phyloP scores from a whole-genome alignment of 192 early-diverging fungal species.

The Lunasporangiospora selenospora region DNA sequence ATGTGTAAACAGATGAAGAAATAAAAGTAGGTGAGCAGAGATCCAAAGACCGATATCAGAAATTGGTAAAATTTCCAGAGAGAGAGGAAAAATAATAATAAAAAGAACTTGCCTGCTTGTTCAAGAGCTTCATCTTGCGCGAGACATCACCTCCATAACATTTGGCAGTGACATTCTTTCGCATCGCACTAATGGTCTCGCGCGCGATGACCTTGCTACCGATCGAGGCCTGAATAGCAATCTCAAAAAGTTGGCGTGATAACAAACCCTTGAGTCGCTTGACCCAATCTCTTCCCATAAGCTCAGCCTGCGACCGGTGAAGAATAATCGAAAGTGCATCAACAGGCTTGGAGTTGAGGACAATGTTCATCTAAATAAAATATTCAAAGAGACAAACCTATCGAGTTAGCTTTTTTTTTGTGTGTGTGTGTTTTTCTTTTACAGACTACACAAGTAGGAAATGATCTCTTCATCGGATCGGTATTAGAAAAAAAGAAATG shows the following conservation, averaged over 20 bases:
- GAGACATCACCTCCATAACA: constrained; percentile 97
- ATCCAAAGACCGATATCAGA: not conserved
- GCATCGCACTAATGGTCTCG: constrained; percentile 83
- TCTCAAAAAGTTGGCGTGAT: constrained; percentile 91
- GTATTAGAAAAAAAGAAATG: too few species aligned
- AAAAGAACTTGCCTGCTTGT: constrained; percentile 66
- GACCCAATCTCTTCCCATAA: constrained; percentile 83
- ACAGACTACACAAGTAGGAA: too few species aligned
- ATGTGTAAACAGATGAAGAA: not conserved
- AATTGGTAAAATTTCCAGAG: not conserved
- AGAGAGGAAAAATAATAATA: not conserved
- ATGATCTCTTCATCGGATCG: too few species aligned
- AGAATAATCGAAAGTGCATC: constrained; percentile 92
- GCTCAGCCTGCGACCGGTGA: constrained; percentile 73
- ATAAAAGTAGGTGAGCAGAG: not conserved
- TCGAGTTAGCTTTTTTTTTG: too few species aligned
- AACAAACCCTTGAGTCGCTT: constrained; percentile 85
- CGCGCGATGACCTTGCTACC: constrained; percentile 86
- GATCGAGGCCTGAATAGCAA: constrained; percentile 88
- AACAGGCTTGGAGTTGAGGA: constrained; percentile 90
- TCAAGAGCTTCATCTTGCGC: constrained; percentile 96
- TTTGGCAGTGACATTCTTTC: constrained; percentile 98
- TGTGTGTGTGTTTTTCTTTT: too few species aligned
- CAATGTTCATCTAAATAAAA: constrained; percentile 72
- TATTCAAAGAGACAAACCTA: not conserved